phyloP scores from a whole-genome alignment of 768 basidiomycete genomes.

The Termitomyces bulborhizus region DNA sequence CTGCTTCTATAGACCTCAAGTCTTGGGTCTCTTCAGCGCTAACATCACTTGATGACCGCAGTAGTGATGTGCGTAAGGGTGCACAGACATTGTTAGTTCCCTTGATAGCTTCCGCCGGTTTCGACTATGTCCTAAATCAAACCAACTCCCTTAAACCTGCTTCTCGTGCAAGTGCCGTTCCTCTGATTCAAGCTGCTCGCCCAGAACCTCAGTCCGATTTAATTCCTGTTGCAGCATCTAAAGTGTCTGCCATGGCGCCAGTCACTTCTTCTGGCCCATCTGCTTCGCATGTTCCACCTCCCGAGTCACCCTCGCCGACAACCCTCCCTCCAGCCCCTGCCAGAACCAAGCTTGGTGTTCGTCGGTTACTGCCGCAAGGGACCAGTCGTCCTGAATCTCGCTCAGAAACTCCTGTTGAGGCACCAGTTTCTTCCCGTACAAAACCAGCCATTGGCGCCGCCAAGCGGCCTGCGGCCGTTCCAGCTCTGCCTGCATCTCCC shows the following conservation, averaged over 20 bases:
- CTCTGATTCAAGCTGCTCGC: constrained; percentile 84
- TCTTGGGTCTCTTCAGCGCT: constrained; percentile 63
- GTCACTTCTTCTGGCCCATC: constrained; percentile 23
- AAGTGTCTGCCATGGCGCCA: constrained; percentile 13
- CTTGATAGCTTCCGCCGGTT: constrained; percentile 71
- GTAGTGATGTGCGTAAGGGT: constrained; percentile 84
- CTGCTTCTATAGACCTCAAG: constrained; percentile 58
- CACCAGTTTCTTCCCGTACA: constrained; percentile 24
- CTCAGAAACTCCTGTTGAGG: constrained; percentile 34
- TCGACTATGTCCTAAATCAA: constrained; percentile 81
- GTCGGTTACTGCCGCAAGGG: constrained; percentile 65
- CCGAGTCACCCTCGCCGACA: constrained; percentile 37
- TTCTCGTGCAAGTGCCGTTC: constrained; percentile 74
- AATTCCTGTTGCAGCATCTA: background rate
- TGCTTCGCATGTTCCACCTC: constrained; percentile 32
- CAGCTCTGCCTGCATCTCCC: constrained; percentile 27
- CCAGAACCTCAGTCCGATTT: constrained; percentile 25
- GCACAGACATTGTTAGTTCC: constrained; percentile 77
- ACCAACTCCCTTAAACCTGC: constrained; percentile 88
- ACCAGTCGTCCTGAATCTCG: constrained; percentile 47
- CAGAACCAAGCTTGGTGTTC: constrained; percentile 55
- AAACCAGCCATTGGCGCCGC: constrained; percentile 31
- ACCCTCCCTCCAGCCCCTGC: constrained; percentile 30
- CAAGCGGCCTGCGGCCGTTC: constrained; percentile 34
- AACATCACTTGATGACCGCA: constrained; percentile 85